These are phyloP conservation scores for Sugiyamaella chiloensis DNA, from an alignment of 805 yeast species.

Conservation along the genomic window DNA sequence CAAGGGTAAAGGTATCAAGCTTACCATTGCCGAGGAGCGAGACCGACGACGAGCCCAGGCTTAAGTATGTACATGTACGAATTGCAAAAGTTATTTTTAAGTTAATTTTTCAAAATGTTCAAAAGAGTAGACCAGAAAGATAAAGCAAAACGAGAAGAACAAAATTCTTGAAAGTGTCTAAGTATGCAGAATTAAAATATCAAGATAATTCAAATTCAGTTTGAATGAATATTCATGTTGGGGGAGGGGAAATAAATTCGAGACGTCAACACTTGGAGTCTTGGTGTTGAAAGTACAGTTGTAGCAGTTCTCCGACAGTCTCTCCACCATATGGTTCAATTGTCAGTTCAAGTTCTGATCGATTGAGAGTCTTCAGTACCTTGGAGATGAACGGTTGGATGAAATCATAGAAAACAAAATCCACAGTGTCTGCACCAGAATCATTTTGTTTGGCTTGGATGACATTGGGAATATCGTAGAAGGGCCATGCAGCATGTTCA, in stretches of 20 bases:
- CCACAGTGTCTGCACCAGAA: constrained; percentile 42
- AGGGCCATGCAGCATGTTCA: constrained; percentile 54
- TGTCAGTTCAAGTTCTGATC: constrained; percentile 14
- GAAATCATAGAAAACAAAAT: constrained; percentile 78
- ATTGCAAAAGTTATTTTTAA: neutral
- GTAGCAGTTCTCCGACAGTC: constrained; percentile 30
- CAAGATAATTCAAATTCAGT: too few species aligned
- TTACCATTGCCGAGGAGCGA: constrained; percentile 94
- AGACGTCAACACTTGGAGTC: too few species aligned
- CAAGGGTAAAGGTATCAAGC: constrained; percentile 99
- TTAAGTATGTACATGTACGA: constrained; percentile 20
- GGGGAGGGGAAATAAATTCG: too few species aligned
- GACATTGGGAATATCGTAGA: constrained; percentile 73
- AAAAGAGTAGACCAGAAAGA: too few species aligned
- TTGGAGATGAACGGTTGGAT: constrained; percentile 50
- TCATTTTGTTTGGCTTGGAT: constrained; percentile 48
- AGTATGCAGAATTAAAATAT: too few species aligned
- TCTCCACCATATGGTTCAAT: constrained; percentile 27
- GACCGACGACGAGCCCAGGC: constrained; percentile 93
- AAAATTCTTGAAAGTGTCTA: too few species aligned
- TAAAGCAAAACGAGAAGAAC: too few species aligned
- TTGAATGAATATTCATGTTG: too few species aligned
- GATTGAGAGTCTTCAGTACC: constrained; percentile 40
- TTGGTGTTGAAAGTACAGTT: constrained; percentile 26
- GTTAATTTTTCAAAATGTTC: neutral